Base-by-base conservation (phyloP, 108 stramenopile species). In the Skeletonema grethae region DNA sequence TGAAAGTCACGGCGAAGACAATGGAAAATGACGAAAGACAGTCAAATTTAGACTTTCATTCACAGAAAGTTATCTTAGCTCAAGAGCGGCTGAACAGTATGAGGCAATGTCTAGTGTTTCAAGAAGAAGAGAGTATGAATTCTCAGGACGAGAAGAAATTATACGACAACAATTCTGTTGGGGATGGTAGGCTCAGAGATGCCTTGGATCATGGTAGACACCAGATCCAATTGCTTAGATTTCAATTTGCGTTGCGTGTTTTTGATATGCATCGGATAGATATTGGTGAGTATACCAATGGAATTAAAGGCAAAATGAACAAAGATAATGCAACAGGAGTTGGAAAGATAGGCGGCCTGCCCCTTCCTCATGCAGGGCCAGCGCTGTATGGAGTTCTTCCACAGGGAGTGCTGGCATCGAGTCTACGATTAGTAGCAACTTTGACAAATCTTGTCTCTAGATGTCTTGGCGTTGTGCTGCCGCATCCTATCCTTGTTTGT, bases 351-450 rank as follows among this genome's bases (percentile, higher is more conserved):
- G 83, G 75, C 22, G 90, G 90, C 10, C 61, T 94, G 31, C 90
- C 88, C 15, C 69, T 94, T 12, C 93, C 93, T 25, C 87, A 94
- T 69, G 90, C 90, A 0, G 92, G 90, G 16, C 93, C 90, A 30
- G 89, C 88, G 67, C 63, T 94, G 25, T 90, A 89, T 65, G 87
- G 87, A 13, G 85, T 90, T 24, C 75, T 94, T 32, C 93, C 93
- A 18, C 85, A 85, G 7, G 71, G 43, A 28, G 88, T 90, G 77
- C 65, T 94, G 43, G 82, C 85, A 69, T 88, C 87, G 8, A 86
- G 86, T 28, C 75, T 94, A 32, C 77, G 93, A 24, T 39, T 94
- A 58, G 89, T 94, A 38, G 93, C 90, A 16, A 84, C 82, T 18
- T 63, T 90, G 31, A 94, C 89, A 6, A 73, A 74, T 57, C 76